A percentile compares a stretch with the other conserved stretches of the same genome.
phyloP scores from a whole-genome alignment of 768 basidiomycete species.

The Collybiopsis luxurians region DNA sequence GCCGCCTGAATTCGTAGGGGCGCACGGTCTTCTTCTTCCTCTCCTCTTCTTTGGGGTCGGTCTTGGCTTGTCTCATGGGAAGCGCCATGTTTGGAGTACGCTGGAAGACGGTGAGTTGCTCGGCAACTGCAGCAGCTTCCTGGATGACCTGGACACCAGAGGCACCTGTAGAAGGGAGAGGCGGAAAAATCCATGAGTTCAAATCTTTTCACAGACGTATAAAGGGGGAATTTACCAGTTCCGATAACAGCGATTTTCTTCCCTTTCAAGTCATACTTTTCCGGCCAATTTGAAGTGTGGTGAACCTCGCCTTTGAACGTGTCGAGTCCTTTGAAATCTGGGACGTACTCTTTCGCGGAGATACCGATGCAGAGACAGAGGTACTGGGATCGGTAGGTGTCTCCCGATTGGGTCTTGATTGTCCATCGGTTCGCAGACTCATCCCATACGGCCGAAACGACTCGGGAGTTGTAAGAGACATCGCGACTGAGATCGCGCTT shows the following conservation, averaged over 20 bases:
- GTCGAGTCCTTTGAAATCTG: slow-evolving; percentile 5
- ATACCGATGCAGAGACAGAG: slow-evolving; percentile 15
- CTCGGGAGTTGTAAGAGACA: slow-evolving; percentile 13
- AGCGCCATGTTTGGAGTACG: slow-evolving; percentile 9
- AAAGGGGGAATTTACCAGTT: background rate
- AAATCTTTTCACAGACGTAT: no score
- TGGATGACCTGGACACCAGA: slow-evolving; percentile 17
- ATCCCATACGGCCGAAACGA: slow-evolving; percentile 12
- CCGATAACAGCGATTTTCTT: slow-evolving; percentile 8
- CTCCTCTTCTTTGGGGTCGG: background rate
- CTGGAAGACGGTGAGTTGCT: slow-evolving; percentile 16
- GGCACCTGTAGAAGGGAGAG: slow-evolving; percentile 8
- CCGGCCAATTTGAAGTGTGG: slow-evolving; percentile 6
- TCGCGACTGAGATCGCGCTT: slow-evolving; percentile 13
- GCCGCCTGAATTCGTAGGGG: background rate
- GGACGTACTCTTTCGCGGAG: slow-evolving; percentile 7
- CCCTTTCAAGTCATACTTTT: background rate
- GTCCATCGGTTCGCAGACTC: slow-evolving; percentile 10
- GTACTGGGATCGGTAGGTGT: slow-evolving; percentile 7
- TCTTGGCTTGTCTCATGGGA: slow-evolving; percentile 3
- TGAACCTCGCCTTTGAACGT: slow-evolving; percentile 6
- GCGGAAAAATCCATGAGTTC: no score
- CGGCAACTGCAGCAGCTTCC: slow-evolving; percentile 3
- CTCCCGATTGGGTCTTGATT: slow-evolving; percentile 8
- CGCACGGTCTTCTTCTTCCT: slow-evolving; percentile 6